Conservation (phyloP, 2,329 filamentous ascomycete genomes). For the Cadophora luteo-olivacea region DNA sequence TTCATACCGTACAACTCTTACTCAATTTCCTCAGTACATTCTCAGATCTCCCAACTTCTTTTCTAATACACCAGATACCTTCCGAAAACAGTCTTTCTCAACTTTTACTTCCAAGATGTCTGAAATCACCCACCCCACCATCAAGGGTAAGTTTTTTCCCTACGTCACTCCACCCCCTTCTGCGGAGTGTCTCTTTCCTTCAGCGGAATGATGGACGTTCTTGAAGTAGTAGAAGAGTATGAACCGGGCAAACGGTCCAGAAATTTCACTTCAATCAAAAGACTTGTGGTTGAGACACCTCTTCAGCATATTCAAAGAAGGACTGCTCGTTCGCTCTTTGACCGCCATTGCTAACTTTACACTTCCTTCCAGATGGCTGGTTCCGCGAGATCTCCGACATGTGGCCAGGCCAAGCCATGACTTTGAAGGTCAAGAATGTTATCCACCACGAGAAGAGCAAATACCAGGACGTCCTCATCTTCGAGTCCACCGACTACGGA, state of each 20-base stretch:
- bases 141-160: slow-evolving; percentile 55
- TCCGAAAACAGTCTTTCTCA: neutral
- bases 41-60: neutral
- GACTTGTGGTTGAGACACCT: neutral
- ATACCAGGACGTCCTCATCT: slow-evolving; percentile 99
- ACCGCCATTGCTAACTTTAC: slow-evolving; percentile 20
- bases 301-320: neutral
- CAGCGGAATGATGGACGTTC: too few species aligned
- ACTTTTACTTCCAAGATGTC: slow-evolving; percentile 48
- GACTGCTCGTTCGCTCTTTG: slow-evolving; percentile 4
- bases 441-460: slow-evolving; percentile 99
- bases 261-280: neutral
- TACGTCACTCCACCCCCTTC: slow-evolving; percentile 17
- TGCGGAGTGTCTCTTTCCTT: neutral
- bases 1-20: neutral
- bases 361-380: slow-evolving; percentile 78
- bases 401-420: slow-evolving; percentile 99
- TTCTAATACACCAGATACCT: neutral
- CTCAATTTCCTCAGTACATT: neutral
- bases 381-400: slow-evolving; percentile 99
- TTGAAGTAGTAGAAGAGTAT: neutral
- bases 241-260: neutral
- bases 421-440: slow-evolving; percentile 95
- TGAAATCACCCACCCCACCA: slow-evolving; percentile 63
- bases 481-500: slow-evolving; percentile 97